These are phyloP conservation scores for Tetrahymena thermophila DNA, from an alignment of 73 alveolate species.

Conservation along the genomic window DNA sequence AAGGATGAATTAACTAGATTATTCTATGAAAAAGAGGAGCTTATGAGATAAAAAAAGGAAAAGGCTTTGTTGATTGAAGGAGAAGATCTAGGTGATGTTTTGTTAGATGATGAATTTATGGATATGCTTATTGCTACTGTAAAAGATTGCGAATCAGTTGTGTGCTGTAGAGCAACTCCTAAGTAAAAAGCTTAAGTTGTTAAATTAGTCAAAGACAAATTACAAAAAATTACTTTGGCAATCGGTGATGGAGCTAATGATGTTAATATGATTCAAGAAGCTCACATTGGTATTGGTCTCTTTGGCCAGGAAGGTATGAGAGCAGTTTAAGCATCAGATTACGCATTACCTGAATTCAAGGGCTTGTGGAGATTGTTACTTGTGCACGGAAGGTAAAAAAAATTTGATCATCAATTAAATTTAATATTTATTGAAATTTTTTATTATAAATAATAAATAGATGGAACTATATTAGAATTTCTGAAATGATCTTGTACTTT, in stretches of 20 bases:
- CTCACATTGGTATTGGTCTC: conserved; percentile 96
- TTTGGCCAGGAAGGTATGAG: conserved; percentile 95
- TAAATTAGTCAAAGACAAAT: conserved; percentile 60
- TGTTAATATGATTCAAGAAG: conserved; percentile 97
- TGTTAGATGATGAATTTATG: background rate
- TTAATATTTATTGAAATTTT: conserved; percentile 47
- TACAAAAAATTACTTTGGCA: conserved; percentile 74
- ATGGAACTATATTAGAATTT: conserved; percentile 64
- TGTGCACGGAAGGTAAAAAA: conserved; percentile 84
- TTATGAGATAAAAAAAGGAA: background rate
- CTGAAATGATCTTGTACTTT: conserved; percentile 80
- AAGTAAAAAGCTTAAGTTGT: conserved; percentile 92
- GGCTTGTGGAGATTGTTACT: conserved; percentile 78
- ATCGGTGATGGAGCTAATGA: conserved; percentile 99
- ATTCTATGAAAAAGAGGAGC: conserved; percentile 22
- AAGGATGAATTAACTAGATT: conserved; percentile 12
- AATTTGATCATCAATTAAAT: conserved; percentile 66
- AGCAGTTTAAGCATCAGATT: conserved; percentile 71
- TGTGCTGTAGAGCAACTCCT: conserved; percentile 94
- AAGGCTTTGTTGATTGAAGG: conserved; percentile 47
- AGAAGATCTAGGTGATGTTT: conserved; percentile 7
- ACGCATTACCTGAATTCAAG: conserved; percentile 82
- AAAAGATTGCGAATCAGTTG: conserved; percentile 59
- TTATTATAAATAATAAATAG: background rate
- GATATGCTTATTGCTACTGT: conserved; percentile 12